Percentiles rank a stretch among this genome's conserved stretches.
Evolutionary conservation across 2,329 filamentous ascomycete species (phyloP).

Genomic region (Amesomyces nigricolor): DNA sequence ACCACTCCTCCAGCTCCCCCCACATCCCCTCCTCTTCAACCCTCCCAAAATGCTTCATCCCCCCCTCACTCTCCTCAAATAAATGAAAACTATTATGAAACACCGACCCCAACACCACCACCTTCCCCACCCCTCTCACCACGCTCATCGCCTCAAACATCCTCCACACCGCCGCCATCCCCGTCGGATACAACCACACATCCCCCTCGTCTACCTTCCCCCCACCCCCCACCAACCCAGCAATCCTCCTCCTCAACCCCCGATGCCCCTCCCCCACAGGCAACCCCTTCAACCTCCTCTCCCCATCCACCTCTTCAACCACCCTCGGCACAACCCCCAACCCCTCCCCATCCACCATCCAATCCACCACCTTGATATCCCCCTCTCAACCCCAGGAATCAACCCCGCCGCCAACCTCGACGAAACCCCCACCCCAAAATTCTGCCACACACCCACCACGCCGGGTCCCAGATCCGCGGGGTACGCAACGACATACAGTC

Average conservation of each 20-base stretch:
- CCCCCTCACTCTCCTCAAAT: slow-evolving; percentile 41
- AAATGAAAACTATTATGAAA: slow-evolving; percentile 47
- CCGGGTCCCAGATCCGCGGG: slow-evolving; percentile 33
- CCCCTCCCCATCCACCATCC: slow-evolving; percentile 19
- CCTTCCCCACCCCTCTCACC: slow-evolving; percentile 28
- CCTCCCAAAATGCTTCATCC: slow-evolving; percentile 43
- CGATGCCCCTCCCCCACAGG: slow-evolving; percentile 35
- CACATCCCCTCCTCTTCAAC: slow-evolving; percentile 37
- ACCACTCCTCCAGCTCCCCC: slow-evolving; percentile 40
- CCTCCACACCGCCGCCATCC: slow-evolving; percentile 49
- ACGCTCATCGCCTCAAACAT: slow-evolving; percentile 36
- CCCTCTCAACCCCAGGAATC: slow-evolving; percentile 32
- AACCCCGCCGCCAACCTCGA: slow-evolving; percentile 42
- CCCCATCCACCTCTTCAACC: slow-evolving; percentile 16
- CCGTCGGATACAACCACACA: slow-evolving; percentile 49
- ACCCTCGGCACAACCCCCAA: slow-evolving; percentile 11
- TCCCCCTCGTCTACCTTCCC: slow-evolving; percentile 34
- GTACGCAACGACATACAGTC: slow-evolving; percentile 42
- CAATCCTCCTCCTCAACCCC: slow-evolving; percentile 37
- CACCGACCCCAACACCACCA: slow-evolving; percentile 44
- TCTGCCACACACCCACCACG: slow-evolving; percentile 41
- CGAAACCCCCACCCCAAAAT: slow-evolving; percentile 40
- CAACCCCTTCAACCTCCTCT: slow-evolving; percentile 31
- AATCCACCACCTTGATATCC: slow-evolving; percentile 29
- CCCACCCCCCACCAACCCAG: slow-evolving; percentile 37